Evolutionary conservation across 371 early-diverging fungal genomes (phyloP).

Genomic region (Mortierella sp.): DNA sequence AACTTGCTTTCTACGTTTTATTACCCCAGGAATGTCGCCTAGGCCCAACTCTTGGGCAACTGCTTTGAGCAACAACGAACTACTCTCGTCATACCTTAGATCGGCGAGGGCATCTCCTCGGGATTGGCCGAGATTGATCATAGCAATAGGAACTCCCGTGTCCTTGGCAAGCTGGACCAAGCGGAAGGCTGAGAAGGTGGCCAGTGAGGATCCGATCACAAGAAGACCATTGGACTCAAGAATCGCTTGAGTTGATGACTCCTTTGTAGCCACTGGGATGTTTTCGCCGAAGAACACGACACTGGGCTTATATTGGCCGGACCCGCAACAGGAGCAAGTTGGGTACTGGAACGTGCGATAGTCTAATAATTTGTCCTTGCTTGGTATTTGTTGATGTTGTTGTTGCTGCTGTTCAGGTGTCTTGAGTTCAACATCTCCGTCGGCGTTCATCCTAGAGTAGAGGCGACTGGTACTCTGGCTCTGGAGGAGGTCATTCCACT

Average conservation of each 20-base stretch:
- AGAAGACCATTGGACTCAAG: conserved; percentile 73
- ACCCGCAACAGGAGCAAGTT: conserved; percentile 74
- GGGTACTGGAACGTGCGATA: conserved; percentile 84
- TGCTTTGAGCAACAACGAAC: conserved; percentile 35
- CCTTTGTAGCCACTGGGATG: conserved; percentile 68
- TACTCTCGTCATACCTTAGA: conserved; percentile 66
- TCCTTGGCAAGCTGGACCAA: conserved; percentile 77
- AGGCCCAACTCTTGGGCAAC: conserved; percentile 36
- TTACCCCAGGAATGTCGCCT: conserved; percentile 30
- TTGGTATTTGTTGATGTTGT: conserved; percentile 4
- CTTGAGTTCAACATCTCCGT: conserved; percentile 90
- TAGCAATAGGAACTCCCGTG: conserved; percentile 71
- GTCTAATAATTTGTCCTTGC: conserved; percentile 34
- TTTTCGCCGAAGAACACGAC: conserved; percentile 95
- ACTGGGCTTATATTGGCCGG: conserved; percentile 75
- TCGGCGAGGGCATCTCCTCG: conserved; percentile 79
- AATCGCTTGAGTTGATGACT: conserved; percentile 68
- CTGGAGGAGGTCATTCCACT: conserved; percentile 65
- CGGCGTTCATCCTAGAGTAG: conserved; percentile 81
- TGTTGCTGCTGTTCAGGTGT: conserved; percentile 31
- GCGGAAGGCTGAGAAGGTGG: conserved; percentile 87
- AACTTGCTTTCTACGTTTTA: conserved; percentile 19
- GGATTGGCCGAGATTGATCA: conserved; percentile 84
- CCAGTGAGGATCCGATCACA: conserved; percentile 86
- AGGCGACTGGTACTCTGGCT: conserved; percentile 42